Conservation (phyloP, 139 green algal species). For the Zygnema cylindricum region DNA sequence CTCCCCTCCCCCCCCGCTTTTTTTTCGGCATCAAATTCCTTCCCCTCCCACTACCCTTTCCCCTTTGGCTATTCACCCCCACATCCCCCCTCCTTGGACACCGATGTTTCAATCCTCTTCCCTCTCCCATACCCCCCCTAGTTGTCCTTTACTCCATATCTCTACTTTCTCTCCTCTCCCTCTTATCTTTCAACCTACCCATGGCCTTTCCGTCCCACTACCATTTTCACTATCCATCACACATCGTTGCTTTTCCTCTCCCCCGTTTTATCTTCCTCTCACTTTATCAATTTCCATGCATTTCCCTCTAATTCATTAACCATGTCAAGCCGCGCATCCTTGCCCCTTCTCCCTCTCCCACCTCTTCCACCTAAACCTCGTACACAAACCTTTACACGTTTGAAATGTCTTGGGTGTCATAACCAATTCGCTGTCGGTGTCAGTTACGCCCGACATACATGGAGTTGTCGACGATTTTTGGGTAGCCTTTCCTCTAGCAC, state of each 20-base stretch:
- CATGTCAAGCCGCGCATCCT: neutral
- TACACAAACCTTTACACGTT: neutral
- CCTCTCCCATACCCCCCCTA: neutral
- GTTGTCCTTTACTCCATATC: neutral
- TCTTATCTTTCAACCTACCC: neutral
- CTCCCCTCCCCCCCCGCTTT: neutral
- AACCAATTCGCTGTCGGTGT: too few species aligned
- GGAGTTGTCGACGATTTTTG: neutral
- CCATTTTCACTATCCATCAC: neutral
- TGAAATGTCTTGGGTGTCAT: neutral
- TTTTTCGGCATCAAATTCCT: neutral
- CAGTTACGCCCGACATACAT: too few species aligned
- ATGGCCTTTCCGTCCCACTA: neutral
- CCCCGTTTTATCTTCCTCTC: too few species aligned
- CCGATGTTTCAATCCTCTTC: neutral
- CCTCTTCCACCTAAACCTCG: neutral
- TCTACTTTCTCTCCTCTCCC: neutral
- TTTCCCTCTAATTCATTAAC: neutral
- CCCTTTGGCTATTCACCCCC: too few species aligned
- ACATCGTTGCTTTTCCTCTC: neutral
- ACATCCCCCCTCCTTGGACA: too few species aligned
- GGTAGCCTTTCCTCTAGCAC: slow-evolving; percentile 34
- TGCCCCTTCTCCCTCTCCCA: neutral
- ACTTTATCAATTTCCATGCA: neutral
- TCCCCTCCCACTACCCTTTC: neutral